Evolutionary conservation across 2,329 filamentous ascomycete species (phyloP).

Genomic region (Neofusicoccum parvum): DNA sequence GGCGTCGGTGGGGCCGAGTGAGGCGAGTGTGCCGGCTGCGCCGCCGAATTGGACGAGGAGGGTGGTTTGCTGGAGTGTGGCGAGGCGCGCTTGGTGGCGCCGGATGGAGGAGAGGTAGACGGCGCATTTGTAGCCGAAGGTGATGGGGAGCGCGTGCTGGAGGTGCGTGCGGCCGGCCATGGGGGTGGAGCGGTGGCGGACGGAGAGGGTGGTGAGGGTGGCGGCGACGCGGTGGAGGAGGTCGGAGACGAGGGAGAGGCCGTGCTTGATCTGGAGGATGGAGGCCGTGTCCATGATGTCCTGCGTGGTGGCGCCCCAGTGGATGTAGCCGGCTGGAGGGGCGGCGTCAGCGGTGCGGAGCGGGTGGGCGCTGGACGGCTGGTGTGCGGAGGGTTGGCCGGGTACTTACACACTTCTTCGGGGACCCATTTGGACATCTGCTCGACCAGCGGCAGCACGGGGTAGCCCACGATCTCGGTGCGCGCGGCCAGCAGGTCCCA

Average conservation of each 20-base stretch:
- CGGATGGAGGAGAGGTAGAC: constrained; percentile 56
- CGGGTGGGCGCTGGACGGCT: constrained; percentile 24
- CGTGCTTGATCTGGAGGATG: constrained; percentile 56
- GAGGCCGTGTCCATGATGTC: constrained; percentile 62
- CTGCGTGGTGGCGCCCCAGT: constrained; percentile 63
- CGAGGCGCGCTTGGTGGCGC: constrained; percentile 52
- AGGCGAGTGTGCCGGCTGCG: constrained; percentile 58
- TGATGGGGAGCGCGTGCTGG: constrained; percentile 59
- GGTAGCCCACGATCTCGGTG: constrained; percentile 59
- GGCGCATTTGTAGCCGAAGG: constrained; percentile 61
- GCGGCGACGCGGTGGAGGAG: constrained; percentile 48
- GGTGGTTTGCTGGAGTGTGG: constrained; percentile 49
- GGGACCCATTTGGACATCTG: constrained; percentile 47
- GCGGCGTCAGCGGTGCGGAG: constrained; percentile 26
- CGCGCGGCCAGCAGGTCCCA: constrained; percentile 46
- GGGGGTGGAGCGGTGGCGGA: constrained; percentile 53
- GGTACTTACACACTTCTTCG: constrained; percentile 33
- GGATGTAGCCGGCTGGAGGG: constrained; percentile 49
- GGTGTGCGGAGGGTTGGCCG: neutral
- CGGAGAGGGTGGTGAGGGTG: constrained; percentile 46
- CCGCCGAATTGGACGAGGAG: constrained; percentile 60
- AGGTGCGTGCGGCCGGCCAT: constrained; percentile 62
- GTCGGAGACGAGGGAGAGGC: constrained; percentile 51
- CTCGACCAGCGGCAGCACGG: constrained; percentile 54
- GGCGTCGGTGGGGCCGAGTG: constrained; percentile 44